Conservation (phyloP, 148 eudicot genomes). For the Vaccinium myrtillus region DNA sequence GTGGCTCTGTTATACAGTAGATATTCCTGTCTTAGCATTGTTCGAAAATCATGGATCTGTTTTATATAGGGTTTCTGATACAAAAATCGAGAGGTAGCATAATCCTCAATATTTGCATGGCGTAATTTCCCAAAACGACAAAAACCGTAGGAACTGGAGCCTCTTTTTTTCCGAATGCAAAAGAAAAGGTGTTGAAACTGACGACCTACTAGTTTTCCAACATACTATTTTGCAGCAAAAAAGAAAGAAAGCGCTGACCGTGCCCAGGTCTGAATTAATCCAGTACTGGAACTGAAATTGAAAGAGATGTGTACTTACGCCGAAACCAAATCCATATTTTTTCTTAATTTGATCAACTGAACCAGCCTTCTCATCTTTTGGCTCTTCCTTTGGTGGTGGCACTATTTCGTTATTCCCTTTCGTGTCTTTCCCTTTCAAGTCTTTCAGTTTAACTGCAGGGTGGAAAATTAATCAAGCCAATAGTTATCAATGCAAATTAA, state of each 20-base stretch:
- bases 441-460: conserved; percentile 71
- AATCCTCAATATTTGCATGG: neutral
- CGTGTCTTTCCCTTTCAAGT: conserved; percentile 57
- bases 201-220: neutral
- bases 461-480: neutral
- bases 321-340: conserved; percentile 77
- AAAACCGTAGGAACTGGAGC: neutral
- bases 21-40: neutral
- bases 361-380: conserved; percentile 56
- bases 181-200: neutral
- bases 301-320: conserved; percentile 41
- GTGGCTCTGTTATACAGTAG: neutral
- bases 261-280: neutral
- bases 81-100: neutral
- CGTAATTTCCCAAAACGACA: neutral
- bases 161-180: neutral
- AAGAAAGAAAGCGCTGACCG: neutral
- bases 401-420: conserved; percentile 64
- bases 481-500: neutral
- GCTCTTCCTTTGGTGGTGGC: conserved; percentile 44
- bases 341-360: conserved; percentile 88
- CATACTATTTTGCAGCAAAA: no score
- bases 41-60: neutral
- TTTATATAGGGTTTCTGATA: neutral
- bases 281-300: neutral